Percentiles rank a stretch among this genome's conserved stretches.
Conservation (phyloP, 179 eudicot genomes). For the Beta lomatogona region DNA sequence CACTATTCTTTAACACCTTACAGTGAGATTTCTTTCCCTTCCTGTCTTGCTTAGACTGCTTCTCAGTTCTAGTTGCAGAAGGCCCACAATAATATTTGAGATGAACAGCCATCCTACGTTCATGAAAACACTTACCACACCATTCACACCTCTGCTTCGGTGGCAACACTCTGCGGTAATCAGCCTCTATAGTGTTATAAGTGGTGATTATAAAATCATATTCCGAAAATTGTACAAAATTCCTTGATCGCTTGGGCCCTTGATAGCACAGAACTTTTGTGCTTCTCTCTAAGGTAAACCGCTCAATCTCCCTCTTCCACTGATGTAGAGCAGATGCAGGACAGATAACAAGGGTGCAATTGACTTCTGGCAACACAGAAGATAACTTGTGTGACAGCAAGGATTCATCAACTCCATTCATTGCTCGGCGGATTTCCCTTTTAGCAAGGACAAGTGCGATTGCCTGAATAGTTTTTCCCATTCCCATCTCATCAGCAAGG, state of each 20-base stretch:
- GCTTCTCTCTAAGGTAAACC: conserved; percentile 74
- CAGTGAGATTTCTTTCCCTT: conserved; percentile 36
- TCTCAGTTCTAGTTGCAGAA: conserved; percentile 60
- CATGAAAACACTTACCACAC: conserved; percentile 69
- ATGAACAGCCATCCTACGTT: conserved; percentile 55
- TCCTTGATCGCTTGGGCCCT: conserved; percentile 75
- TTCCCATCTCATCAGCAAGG: conserved; percentile 98
- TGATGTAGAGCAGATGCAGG: conserved; percentile 79
- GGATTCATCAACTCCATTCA: conserved; percentile 34
- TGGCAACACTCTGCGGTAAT: conserved; percentile 75
- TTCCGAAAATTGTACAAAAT: conserved; percentile 45
- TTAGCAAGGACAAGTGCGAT: conserved; percentile 93
- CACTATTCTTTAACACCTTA: conserved; percentile 27
- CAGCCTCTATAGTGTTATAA: conserved; percentile 79
- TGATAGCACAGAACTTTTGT: conserved; percentile 74
- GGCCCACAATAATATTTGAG: conserved; percentile 78
- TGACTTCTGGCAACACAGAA: conserved; percentile 46
- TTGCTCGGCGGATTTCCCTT: conserved; percentile 47
- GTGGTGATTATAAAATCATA: conserved; percentile 90
- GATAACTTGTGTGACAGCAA: conserved; percentile 43
- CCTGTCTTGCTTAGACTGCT: conserved; percentile 74
- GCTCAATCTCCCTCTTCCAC: conserved; percentile 80
- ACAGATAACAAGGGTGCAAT: conserved; percentile 84
- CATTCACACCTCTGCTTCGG: conserved; percentile 72
- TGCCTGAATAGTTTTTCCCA: conserved; percentile 93